Base-by-base conservation (phyloP, 805 yeast genomes). In the Peterozyma xylosa region DNA sequence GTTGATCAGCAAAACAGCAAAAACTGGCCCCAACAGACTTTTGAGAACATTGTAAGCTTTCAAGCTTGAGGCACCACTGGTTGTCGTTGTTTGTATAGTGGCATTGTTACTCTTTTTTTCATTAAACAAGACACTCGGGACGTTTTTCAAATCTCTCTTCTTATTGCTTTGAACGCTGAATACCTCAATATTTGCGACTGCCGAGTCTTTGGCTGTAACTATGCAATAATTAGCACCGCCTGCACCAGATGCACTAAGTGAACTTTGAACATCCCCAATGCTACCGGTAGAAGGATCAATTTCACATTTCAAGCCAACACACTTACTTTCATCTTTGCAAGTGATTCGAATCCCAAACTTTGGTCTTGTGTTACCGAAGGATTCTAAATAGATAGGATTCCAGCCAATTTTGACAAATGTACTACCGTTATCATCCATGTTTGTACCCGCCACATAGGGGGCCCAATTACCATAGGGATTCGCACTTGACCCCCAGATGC, bases 391-490 rank as follows among this genome's bases (percentile, higher is more conserved):
- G 45, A 83, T 74, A 13, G 96, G 96, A 63, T 88, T 88, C 95
- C 95, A 87, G 38, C 91, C 96, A 59, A 88, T 76, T 65, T 86
- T 89, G 51, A 86, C 86, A 59, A 52, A 88, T 3, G 96, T 88
- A 59, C 76, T 75, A 30, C 86, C 82, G 47, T 57, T 64, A 48
- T 61, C 63, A 60, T 86, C 95, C 71, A 77, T 77, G 68, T 88
- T 88, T 48, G 90, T 87, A 50, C 96, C 96, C 13, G 93, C 95
- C 50, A 89, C 96, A 54, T 86, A 88, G 27, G 96, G 96, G 13
- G 96, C 66, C 96, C 96, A 89, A 73, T 88, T 88, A 46, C 96
- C 96, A 51, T 70, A 68, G 14, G 93, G 82, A 47, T 83, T 67
- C 40, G 68, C 63, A 30, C 71, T 70, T 14, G 82, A 63, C 4